Evolutionary conservation across 1,284 basidiomycete genomes (phyloP).

Genomic region (Leccinum fuscescens): DNA sequence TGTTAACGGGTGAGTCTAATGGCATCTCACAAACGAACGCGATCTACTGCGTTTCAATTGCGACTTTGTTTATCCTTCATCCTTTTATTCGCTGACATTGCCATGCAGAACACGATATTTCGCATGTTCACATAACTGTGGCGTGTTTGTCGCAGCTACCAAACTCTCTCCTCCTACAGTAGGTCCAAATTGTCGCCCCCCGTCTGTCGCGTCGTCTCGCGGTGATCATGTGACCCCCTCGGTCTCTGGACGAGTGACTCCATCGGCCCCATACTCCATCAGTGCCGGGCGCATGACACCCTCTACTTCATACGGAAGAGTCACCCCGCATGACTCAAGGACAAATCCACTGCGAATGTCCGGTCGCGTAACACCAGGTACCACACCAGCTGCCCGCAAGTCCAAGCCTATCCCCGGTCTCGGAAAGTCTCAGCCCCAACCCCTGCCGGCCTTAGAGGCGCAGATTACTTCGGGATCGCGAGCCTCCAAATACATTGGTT

Average conservation of each 20-base stretch:
- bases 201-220: constrained; percentile 77
- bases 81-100: constrained; percentile 9
- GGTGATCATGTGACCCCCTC: constrained; percentile 58
- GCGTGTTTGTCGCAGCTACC: constrained; percentile 83
- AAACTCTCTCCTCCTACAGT: constrained; percentile 81
- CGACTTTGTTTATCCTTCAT: not conserved
- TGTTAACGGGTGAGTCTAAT: constrained; percentile 74
- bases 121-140: constrained; percentile 78
- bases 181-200: constrained; percentile 60
- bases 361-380: constrained; percentile 44
- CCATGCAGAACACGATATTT: constrained; percentile 78
- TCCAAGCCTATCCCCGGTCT: constrained; percentile 25
- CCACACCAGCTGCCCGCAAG: constrained; percentile 36
- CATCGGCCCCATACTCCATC: constrained; percentile 42
- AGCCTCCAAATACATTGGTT: constrained; percentile 77
- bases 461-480: constrained; percentile 77
- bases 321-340: constrained; percentile 36
- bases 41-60: not conserved
- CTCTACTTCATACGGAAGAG: constrained; percentile 37
- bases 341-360: constrained; percentile 23
- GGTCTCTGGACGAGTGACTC: constrained; percentile 42
- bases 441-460: constrained; percentile 35
- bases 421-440: constrained; percentile 29
- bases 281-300: constrained; percentile 47
- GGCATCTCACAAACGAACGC: not conserved